These are phyloP conservation scores for Phytophthora agathidicida DNA, from an alignment of 352 stramenopile genomes.

Conservation along the genomic window DNA sequence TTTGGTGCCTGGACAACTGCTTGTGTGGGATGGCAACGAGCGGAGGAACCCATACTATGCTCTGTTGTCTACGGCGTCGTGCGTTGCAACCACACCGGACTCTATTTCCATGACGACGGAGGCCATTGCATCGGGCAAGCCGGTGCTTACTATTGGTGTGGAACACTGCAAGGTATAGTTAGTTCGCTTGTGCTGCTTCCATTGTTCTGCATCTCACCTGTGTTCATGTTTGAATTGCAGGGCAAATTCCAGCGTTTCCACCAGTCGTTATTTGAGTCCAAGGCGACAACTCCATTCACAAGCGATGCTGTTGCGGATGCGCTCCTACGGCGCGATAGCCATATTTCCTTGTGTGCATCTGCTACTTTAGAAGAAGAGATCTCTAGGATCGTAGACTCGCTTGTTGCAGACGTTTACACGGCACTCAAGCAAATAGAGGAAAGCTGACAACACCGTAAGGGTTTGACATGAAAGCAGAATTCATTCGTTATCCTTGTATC, in stretches of 20 bases:
- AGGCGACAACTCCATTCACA: conserved; percentile 38
- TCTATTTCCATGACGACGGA: conserved; percentile 87
- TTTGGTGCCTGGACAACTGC: conserved; percentile 32
- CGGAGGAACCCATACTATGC: conserved; percentile 65
- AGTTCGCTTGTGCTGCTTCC: background rate
- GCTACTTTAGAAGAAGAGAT: conserved; percentile 52
- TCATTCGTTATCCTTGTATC: conserved; percentile 18
- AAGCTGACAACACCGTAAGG: background rate
- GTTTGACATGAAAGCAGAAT: conserved; percentile 12
- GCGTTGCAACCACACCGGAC: conserved; percentile 74
- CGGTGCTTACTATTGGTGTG: conserved; percentile 56
- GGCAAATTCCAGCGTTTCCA: conserved; percentile 74
- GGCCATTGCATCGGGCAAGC: conserved; percentile 58
- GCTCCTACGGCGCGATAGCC: background rate
- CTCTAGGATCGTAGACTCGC: conserved; percentile 26
- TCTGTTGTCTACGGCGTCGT: conserved; percentile 53
- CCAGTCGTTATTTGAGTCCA: conserved; percentile 33
- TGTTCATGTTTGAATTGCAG: conserved; percentile 7
- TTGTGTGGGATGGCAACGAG: conserved; percentile 60
- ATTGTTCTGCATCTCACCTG: background rate
- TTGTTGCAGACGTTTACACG: conserved; percentile 9
- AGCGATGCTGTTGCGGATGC: conserved; percentile 9
- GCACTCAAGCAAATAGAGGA: conserved; percentile 7
- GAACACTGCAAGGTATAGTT: conserved; percentile 48
- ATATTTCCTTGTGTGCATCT: background rate